Evolutionary conservation across 2,329 filamentous ascomycete species (phyloP).

Genomic region (Pseudocercospora fuligena): DNA sequence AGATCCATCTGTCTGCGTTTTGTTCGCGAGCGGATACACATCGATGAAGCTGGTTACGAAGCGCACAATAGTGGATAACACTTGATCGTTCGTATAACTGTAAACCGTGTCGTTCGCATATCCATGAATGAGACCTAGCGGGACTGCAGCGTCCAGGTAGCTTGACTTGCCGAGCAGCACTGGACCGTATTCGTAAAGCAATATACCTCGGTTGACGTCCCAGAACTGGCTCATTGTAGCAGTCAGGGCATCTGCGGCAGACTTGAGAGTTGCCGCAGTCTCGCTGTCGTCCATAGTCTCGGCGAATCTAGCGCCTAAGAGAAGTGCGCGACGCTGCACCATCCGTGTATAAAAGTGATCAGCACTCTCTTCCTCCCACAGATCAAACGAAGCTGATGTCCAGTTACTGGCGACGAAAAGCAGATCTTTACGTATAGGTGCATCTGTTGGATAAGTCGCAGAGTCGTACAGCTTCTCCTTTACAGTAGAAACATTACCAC

Average conservation of each 20-base stretch:
- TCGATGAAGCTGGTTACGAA: conserved; percentile 39
- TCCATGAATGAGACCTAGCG: conserved; percentile 41
- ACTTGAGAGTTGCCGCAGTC: conserved; percentile 35
- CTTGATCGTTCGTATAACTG: conserved; percentile 40
- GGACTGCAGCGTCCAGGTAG: conserved; percentile 42
- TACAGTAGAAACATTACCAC: conserved; percentile 35
- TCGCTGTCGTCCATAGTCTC: conserved; percentile 34
- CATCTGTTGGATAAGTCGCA: conserved; percentile 27
- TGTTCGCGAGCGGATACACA: conserved; percentile 38
- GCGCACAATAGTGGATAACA: conserved; percentile 38
- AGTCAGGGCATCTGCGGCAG: conserved; percentile 35
- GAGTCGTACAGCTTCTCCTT: conserved; percentile 39
- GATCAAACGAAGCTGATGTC: conserved; percentile 36
- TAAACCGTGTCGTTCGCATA: conserved; percentile 40
- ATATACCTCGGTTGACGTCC: conserved; percentile 32
- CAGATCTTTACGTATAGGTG: conserved; percentile 38
- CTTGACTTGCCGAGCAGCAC: conserved; percentile 39
- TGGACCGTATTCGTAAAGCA: conserved; percentile 42
- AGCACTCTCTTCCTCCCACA: conserved; percentile 41
- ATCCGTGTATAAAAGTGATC: conserved; percentile 41
- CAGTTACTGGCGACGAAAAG: conserved; percentile 41
- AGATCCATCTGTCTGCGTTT: conserved; percentile 30
- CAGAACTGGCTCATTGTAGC: conserved; percentile 40
- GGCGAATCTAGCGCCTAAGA: conserved; percentile 39
- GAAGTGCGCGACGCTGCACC: conserved; percentile 39